Evolutionary conservation across 2,329 filamentous ascomycete genomes (phyloP).

Genomic region (Hymenoscyphus fructigenus): DNA sequence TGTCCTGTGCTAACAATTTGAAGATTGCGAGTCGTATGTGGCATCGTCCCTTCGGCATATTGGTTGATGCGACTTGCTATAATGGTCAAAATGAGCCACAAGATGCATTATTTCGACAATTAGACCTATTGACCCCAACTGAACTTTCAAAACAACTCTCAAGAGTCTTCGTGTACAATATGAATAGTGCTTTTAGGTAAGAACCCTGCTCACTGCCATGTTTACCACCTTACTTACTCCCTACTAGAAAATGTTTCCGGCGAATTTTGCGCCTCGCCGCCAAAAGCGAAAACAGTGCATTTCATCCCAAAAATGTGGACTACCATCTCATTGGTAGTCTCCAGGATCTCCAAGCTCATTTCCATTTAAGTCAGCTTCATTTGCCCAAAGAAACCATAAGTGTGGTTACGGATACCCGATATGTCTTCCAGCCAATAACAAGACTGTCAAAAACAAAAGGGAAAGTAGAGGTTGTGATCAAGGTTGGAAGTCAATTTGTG

Average conservation of each 20-base stretch:
- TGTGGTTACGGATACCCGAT: conserved; percentile 64
- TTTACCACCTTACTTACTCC: not conserved
- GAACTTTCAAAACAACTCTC: conserved; percentile 60
- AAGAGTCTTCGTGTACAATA: conserved; percentile 69
- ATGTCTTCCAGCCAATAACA: conserved; percentile 64
- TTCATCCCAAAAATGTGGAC: conserved; percentile 64
- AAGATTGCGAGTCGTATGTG: conserved; percentile 68
- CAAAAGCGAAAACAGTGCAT: conserved; percentile 58
- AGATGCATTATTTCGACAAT: conserved; percentile 63
- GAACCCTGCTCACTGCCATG: conserved; percentile 39
- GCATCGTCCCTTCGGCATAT: conserved; percentile 66
- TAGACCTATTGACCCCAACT: conserved; percentile 61
- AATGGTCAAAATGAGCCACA: conserved; percentile 65
- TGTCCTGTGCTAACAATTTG: conserved; percentile 7
- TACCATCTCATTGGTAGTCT: conserved; percentile 66
- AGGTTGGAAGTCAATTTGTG: conserved; percentile 67
- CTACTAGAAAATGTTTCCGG: conserved; percentile 59
- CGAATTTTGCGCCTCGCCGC: conserved; percentile 61
- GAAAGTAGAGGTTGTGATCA: conserved; percentile 68
- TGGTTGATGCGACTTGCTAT: conserved; percentile 70
- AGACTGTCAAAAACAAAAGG: conserved; percentile 67
- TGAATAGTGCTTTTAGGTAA: conserved; percentile 69
- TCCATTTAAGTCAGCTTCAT: conserved; percentile 64
- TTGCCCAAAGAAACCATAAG: conserved; percentile 70
- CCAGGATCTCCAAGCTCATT: conserved; percentile 64